Base-by-base conservation (phyloP, 352 stramenopile genomes). In the Globisporangium solare region DNA sequence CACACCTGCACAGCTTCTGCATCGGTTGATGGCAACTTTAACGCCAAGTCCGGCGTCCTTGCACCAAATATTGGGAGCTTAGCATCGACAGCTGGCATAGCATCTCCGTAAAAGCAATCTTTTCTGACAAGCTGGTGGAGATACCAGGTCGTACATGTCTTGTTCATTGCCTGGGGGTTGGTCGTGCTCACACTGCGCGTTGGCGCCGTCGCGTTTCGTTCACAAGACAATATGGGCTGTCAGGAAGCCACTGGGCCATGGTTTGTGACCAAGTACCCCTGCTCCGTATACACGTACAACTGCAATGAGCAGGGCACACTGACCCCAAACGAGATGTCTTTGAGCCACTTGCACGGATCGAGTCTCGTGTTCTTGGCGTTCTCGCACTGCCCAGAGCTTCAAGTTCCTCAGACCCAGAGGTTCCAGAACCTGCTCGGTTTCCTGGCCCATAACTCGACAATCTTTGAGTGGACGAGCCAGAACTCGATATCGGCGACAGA, bases 121-220 rank as follows among this genome's bases (percentile, higher is more conserved):
- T 27, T n/a, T 2, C 18, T 3, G 40, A 42, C 40, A 13, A 27
- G 18, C 10, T 7, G 15, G 18, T 31, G 52, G 10, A 51, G 32
- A 13, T 31, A 32, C 13, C 41, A 45, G 4, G 21, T 17, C 1
- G 37, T 62, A 40, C 67, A 71, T 15, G 5, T 64, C 15, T 61
- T 66, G 27, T 74, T 74, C 49, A 27, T 64, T 24, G 48, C 39
- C 13, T 71, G 63, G 67, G 59, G 67, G 1, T 17, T 65, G 35
- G 56, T 46, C 0, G 17, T 74, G 0, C 41, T 71, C 5, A 50
- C 13, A 1, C 43, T 69, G 2, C 63, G 71, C 37, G 6, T 63
- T 0, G 56, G 57, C 11, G 56, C 63, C 1, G 31, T 31, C 24
- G 24, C 47, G 15, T 48, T 20, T 6, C 22, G 22, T 6, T 24